Evolutionary conservation across 805 yeast species (phyloP).

Genomic region (Debaryomyces castellii): DNA sequence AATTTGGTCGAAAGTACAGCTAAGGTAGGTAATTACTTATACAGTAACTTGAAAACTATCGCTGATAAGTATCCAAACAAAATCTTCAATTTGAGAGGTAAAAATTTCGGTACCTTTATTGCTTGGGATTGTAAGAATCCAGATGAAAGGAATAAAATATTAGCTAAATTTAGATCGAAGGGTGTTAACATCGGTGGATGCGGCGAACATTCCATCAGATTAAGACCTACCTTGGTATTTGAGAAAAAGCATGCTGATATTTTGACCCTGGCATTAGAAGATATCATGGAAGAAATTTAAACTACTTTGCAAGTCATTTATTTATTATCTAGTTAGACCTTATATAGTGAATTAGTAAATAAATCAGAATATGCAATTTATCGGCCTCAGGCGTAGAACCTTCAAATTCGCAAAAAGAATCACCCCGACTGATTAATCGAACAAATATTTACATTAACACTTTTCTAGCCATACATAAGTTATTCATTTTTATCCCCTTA

Average conservation of each 20-base stretch:
- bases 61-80: slow-evolving; percentile 40
- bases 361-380: neutral
- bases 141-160: slow-evolving; percentile 46
- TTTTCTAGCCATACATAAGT: no score
- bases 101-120: slow-evolving; percentile 61
- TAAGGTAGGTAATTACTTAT: slow-evolving; percentile 56
- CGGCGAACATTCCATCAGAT: slow-evolving; percentile 56
- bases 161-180: slow-evolving; percentile 43
- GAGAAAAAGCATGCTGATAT: slow-evolving; percentile 62
- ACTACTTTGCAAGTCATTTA: neutral
- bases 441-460: neutral
- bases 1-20: slow-evolving; percentile 49
- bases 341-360: no score
- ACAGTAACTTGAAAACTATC: slow-evolving; percentile 37
- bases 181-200: slow-evolving; percentile 73
- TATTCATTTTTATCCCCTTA: no score
- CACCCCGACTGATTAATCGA: neutral
- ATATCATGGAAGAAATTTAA: slow-evolving; percentile 15
- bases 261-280: slow-evolving; percentile 44
- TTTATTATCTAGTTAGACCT: neutral
- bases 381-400: neutral
- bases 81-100: slow-evolving; percentile 57
- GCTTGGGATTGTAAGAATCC: slow-evolving; percentile 58
- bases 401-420: neutral
- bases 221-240: slow-evolving; percentile 65